A percentile compares a stretch with the other conserved stretches of the same genome.
Evolutionary conservation across 352 stramenopile species (phyloP).

Genomic region (Pythium rishiriense): DNA sequence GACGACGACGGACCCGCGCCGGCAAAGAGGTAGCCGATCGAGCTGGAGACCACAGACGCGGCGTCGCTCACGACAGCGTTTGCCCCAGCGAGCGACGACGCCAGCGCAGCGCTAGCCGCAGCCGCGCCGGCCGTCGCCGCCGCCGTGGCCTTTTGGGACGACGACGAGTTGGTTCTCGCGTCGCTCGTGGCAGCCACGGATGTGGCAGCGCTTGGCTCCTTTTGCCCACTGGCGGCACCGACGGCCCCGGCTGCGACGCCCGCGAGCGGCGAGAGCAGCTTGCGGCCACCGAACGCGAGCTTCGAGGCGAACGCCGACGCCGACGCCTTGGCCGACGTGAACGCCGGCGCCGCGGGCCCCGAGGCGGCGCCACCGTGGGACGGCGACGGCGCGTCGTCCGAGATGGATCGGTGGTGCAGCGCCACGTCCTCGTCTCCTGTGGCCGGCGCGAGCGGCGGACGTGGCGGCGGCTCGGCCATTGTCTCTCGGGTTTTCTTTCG

Average conservation of each 20-base stretch:
- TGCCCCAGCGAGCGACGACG: conserved; percentile 16
- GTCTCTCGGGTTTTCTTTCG: background rate
- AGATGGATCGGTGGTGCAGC: conserved; percentile 21
- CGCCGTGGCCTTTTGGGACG: background rate
- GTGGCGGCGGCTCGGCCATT: conserved; percentile 2
- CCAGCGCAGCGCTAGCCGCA: conserved; percentile 3
- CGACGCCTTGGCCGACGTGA: conserved; percentile 45
- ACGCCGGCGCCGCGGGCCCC: conserved; percentile 41
- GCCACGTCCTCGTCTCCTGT: conserved; percentile 17
- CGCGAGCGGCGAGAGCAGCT: conserved; percentile 51
- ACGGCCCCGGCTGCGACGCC: conserved; percentile 4
- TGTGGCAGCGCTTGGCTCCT: background rate
- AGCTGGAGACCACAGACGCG: conserved; percentile 27
- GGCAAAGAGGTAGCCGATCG: conserved; percentile 18
- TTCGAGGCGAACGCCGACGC: conserved; percentile 50
- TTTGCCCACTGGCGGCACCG: background rate
- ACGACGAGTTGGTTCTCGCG: background rate
- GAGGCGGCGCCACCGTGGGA: conserved; percentile 14
- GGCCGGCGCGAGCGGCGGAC: conserved; percentile 2
- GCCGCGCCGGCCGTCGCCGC: conserved; percentile 1
- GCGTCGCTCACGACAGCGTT: conserved; percentile 22
- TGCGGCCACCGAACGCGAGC: conserved; percentile 49
- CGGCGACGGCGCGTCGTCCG: conserved; percentile 28
- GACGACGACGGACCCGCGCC: background rate
- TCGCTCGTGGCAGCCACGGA: background rate